Percentiles rank a stretch among this genome's conserved stretches.
Conservation (phyloP, 1,284 basidiomycete genomes). For the Stygiomarasmius scandens region DNA sequence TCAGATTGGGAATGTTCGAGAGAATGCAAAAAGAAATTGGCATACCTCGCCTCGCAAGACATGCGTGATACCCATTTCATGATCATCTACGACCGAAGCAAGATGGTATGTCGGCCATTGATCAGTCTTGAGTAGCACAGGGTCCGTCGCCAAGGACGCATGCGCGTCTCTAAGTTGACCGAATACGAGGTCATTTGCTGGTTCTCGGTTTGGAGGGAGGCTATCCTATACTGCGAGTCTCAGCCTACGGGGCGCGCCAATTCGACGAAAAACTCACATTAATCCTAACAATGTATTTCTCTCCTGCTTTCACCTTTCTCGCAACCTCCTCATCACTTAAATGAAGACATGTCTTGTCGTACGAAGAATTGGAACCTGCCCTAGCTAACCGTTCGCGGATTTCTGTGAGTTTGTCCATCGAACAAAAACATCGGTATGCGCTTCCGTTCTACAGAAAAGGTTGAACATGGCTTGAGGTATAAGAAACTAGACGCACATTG, state of each 20-base stretch:
- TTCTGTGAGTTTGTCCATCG: conserved; percentile 64
- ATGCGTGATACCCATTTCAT: conserved; percentile 95
- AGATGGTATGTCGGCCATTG: conserved; percentile 96
- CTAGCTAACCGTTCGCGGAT: conserved; percentile 72
- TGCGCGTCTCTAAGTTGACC: conserved; percentile 75
- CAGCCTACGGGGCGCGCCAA: no score
- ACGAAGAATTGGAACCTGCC: conserved; percentile 74
- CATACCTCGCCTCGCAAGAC: conserved; percentile 91
- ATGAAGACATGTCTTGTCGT: conserved; percentile 86
- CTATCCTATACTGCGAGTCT: conserved; percentile 47
- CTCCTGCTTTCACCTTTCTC: conserved; percentile 71
- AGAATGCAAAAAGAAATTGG: conserved; percentile 1
- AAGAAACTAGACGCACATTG: conserved; percentile 48
- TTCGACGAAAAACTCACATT: no score
- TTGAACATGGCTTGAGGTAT: background rate
- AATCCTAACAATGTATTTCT: conserved; percentile 83
- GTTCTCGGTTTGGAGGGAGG: conserved; percentile 48
- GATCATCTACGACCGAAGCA: conserved; percentile 94
- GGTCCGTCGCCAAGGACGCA: conserved; percentile 83
- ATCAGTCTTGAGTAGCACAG: conserved; percentile 91
- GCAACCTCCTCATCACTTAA: conserved; percentile 85
- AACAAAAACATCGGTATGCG: conserved; percentile 96
- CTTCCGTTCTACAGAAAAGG: conserved; percentile 64
- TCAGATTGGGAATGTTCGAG: background rate
- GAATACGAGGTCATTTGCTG: conserved; percentile 75